phyloP scores from a whole-genome alignment of 495 filamentous ascomycete species.

The Neurospora sp. region DNA sequence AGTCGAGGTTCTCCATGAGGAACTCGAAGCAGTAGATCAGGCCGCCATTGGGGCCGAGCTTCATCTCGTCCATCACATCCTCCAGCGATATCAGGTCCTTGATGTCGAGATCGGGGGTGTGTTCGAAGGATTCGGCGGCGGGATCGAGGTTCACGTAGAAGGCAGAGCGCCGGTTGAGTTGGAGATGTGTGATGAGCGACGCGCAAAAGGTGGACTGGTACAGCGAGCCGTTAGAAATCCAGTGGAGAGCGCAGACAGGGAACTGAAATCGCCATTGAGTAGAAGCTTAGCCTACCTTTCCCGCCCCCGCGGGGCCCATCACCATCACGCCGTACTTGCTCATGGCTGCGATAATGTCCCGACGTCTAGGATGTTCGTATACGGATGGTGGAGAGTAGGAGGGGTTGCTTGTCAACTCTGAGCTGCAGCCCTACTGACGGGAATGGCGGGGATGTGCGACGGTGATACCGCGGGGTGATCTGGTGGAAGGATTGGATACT shows the following conservation, averaged over 20 bases:
- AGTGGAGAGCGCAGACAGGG: background rate
- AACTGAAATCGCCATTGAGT: background rate
- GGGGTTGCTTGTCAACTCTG: background rate
- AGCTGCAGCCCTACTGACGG: background rate
- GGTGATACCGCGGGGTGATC: background rate
- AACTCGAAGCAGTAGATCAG: conserved; percentile 98
- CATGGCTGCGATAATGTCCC: conserved; percentile 40
- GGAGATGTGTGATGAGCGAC: conserved; percentile 82
- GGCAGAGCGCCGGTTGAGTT: conserved; percentile 72
- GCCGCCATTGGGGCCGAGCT: conserved; percentile 87
- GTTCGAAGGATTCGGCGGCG: conserved; percentile 84
- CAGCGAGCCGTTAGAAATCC: conserved; percentile 8
- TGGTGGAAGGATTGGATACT: background rate
- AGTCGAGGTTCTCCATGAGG: conserved; percentile 92
- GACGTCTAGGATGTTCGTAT: background rate
- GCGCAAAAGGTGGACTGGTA: conserved; percentile 84
- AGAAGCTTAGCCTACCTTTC: conserved; percentile 49
- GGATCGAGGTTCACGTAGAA: conserved; percentile 99
- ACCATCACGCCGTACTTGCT: conserved; percentile 91
- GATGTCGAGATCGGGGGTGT: conserved; percentile 92
- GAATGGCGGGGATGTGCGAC: background rate
- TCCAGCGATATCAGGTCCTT: conserved; percentile 90
- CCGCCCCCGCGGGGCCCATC: conserved; percentile 84
- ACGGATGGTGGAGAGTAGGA: background rate
- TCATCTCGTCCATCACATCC: conserved; percentile 97